Conservation (phyloP, 495 filamentous ascomycete species). For the Rhizodiscina lignyota region DNA sequence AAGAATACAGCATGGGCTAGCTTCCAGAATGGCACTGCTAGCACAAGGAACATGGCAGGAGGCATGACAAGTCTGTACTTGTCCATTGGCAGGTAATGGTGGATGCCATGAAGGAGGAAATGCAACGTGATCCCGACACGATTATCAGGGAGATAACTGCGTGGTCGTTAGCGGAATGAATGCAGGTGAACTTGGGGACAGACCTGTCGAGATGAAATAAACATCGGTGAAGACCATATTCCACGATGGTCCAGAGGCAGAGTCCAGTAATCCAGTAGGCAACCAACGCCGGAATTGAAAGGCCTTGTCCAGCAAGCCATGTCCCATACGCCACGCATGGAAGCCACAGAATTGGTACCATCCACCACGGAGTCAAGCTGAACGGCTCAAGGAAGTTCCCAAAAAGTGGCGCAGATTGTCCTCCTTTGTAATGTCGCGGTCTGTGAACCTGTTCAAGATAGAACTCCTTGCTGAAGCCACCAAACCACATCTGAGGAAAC, state of each 20-base stretch:
- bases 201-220: slow-evolving; percentile 90
- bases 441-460: slow-evolving; percentile 94
- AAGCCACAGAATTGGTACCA: slow-evolving; percentile 76
- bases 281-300: slow-evolving; percentile 27
- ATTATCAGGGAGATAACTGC: slow-evolving; percentile 80
- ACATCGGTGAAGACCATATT: slow-evolving; percentile 81
- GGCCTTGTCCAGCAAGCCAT: slow-evolving; percentile 43
- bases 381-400: slow-evolving; percentile 96
- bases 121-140: slow-evolving; percentile 74
- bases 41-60: slow-evolving; percentile 66
- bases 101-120: slow-evolving; percentile 91
- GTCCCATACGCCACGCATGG: slow-evolving; percentile 63
- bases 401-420: slow-evolving; percentile 83
- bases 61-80: slow-evolving; percentile 95
- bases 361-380: slow-evolving; percentile 84
- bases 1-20: slow-evolving; percentile 71
- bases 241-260: slow-evolving; percentile 72
- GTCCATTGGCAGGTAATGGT: slow-evolving; percentile 99
- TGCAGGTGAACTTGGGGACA: slow-evolving; percentile 14
- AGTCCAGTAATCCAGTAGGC: slow-evolving; percentile 50
- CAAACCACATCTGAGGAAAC: slow-evolving; percentile 73
- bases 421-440: slow-evolving; percentile 85
- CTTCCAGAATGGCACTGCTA: slow-evolving; percentile 87
- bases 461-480: slow-evolving; percentile 80
- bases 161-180: slow-evolving; percentile 12